Evolutionary conservation across 441 rosid species (phyloP).

Genomic region (Adansonia rubrostipa): DNA sequence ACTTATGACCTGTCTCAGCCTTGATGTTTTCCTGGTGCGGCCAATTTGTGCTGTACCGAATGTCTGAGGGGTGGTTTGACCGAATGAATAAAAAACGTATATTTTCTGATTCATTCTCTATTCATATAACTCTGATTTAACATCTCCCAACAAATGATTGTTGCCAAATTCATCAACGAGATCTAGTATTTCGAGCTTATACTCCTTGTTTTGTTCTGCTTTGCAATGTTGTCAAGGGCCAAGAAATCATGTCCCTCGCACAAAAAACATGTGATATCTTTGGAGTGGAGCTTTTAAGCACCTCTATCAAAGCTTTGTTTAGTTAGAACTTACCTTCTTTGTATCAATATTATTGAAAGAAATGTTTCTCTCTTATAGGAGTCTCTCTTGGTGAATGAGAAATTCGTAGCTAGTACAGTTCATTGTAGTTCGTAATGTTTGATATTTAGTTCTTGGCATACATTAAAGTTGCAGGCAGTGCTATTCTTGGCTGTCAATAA

Average conservation of each 20-base stretch:
- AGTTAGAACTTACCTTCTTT: not conserved
- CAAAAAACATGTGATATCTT: not conserved
- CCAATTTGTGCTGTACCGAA: constrained; percentile 48
- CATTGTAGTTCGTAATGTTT: not conserved
- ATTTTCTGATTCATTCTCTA: constrained; percentile 54
- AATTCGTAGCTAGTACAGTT: not conserved
- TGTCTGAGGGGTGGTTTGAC: constrained; percentile 31
- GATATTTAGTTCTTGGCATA: not conserved
- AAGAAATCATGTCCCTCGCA: not conserved
- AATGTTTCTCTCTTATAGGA: not conserved
- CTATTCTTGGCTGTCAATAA: not conserved
- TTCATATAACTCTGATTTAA: constrained; percentile 9
- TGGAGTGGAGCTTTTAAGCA: not conserved
- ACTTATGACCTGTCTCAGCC: constrained; percentile 48
- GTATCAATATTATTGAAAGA: not conserved
- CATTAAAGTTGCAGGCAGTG: not conserved
- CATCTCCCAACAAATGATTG: not conserved
- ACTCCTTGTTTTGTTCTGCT: not conserved
- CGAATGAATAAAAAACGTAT: constrained; percentile 38
- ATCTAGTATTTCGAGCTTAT: not conserved
- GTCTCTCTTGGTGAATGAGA: not conserved
- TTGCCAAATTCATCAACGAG: not conserved
- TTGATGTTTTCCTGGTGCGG: constrained; percentile 49
- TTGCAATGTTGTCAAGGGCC: not conserved
- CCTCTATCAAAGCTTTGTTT: not conserved